phyloP scores from a whole-genome alignment of 148 eudicot genomes.

The Nepenthes mirabilis region DNA sequence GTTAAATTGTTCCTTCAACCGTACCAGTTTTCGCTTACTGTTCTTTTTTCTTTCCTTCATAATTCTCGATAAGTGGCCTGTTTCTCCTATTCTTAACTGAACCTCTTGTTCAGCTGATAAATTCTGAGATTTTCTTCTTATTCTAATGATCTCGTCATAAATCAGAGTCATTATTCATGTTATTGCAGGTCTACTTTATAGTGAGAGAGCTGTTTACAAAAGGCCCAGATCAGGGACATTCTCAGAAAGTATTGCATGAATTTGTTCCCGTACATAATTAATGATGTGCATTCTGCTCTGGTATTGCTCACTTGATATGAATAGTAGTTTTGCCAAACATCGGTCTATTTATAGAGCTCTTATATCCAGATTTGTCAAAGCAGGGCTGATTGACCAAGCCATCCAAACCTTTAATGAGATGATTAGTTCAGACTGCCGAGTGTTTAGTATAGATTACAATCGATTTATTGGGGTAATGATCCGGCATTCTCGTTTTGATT shows the following conservation, averaged over 20 bases:
- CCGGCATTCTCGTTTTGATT: slow-evolving; percentile 49
- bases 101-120: no score
- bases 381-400: slow-evolving; percentile 73
- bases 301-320: slow-evolving; percentile 55
- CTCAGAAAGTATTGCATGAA: slow-evolving; percentile 8
- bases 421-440: slow-evolving; percentile 68
- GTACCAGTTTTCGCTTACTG: no score
- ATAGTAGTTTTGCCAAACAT: slow-evolving; percentile 48
- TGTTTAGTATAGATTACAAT: slow-evolving; percentile 79
- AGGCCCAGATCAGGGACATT: not conserved
- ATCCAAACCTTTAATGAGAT: slow-evolving; percentile 78
- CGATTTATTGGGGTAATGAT: slow-evolving; percentile 81
- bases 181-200: no score
- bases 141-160: no score
- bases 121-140: no score
- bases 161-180: no score
- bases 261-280: slow-evolving; percentile 2
- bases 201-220: no score
- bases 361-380: slow-evolving; percentile 68
- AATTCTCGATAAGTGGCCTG: no score
- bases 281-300: slow-evolving; percentile 44
- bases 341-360: slow-evolving; percentile 66
- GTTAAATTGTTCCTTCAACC: no score
- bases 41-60: no score
- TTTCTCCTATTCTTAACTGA: no score